phyloP scores from a whole-genome alignment of 2,329 filamentous ascomycete species.

The Pleurostoma richardsiae region DNA sequence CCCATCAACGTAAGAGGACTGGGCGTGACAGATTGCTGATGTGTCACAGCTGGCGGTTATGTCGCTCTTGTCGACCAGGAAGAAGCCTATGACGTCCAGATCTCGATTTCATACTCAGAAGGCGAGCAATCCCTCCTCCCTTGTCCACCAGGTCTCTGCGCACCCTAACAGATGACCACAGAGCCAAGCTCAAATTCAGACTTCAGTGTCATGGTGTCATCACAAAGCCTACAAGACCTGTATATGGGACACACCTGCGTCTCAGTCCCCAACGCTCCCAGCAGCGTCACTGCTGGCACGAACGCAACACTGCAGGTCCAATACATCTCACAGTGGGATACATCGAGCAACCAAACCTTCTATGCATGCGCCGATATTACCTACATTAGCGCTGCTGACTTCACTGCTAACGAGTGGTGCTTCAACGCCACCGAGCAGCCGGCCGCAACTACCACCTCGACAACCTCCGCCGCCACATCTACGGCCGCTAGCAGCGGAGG shows the following conservation, averaged over 20 bases:
- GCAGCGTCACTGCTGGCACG: conserved; percentile 28
- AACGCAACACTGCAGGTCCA: conserved; percentile 45
- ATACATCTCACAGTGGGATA: conserved; percentile 38
- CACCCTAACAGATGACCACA: not conserved
- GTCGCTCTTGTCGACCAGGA: not conserved
- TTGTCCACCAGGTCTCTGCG: not conserved
- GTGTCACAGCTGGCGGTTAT: not conserved
- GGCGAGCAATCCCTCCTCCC: not conserved
- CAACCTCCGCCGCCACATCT: not conserved
- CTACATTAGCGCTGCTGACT: conserved; percentile 22
- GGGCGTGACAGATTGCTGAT: too few species aligned
- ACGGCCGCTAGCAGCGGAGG: not conserved
- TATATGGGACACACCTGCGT: conserved; percentile 35
- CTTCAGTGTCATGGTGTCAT: not conserved
- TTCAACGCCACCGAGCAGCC: conserved; percentile 20
- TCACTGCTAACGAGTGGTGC: conserved; percentile 23
- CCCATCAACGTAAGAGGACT: too few species aligned
- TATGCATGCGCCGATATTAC: conserved; percentile 31
- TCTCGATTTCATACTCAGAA: not conserved
- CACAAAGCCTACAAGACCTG: not conserved
- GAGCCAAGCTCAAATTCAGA: not conserved
- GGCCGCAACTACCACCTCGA: not conserved
- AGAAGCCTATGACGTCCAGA: not conserved
- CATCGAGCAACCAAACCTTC: conserved; percentile 28
- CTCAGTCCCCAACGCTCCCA: conserved; percentile 25